Evolutionary conservation across 1,139 yeast species (phyloP).

Genomic region (Arxiozyma slooffiae): DNA sequence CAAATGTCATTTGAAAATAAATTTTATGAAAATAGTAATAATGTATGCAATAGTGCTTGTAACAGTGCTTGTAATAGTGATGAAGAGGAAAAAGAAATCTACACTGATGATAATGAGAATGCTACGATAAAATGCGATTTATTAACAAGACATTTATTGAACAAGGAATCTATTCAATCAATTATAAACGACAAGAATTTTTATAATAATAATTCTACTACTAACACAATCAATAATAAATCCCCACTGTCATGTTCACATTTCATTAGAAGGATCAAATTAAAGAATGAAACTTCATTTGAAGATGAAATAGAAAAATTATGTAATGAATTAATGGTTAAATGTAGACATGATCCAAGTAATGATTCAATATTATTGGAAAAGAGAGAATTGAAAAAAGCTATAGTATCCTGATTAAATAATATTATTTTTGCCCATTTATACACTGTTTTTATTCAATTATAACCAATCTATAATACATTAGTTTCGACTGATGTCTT

Average conservation of each 20-base stretch:
- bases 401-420: neutral
- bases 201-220: neutral
- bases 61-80: slow-evolving; percentile 2
- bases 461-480: too few relatives aligned
- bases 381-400: neutral
- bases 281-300: neutral
- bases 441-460: neutral
- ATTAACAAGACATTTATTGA: slow-evolving; percentile 9
- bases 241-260: neutral
- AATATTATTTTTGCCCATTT: too few relatives aligned
- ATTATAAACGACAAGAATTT: slow-evolving; percentile 7
- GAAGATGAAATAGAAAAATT: slow-evolving; percentile 1
- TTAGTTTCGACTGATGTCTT: too few relatives aligned
- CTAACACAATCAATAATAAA: neutral
- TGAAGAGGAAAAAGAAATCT: neutral
- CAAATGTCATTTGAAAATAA: neutral
- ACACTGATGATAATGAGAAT: neutral
- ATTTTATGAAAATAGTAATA: neutral
- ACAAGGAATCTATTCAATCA: slow-evolving; percentile 9
- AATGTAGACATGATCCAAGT: slow-evolving; percentile 1
- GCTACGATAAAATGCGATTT: slow-evolving; percentile 10
- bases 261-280: neutral
- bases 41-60: neutral
- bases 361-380: neutral
- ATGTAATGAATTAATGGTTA: slow-evolving; percentile 4